Conservation (phyloP, 2,329 filamentous ascomycete species). For the Curvularia hawaiiensis region DNA sequence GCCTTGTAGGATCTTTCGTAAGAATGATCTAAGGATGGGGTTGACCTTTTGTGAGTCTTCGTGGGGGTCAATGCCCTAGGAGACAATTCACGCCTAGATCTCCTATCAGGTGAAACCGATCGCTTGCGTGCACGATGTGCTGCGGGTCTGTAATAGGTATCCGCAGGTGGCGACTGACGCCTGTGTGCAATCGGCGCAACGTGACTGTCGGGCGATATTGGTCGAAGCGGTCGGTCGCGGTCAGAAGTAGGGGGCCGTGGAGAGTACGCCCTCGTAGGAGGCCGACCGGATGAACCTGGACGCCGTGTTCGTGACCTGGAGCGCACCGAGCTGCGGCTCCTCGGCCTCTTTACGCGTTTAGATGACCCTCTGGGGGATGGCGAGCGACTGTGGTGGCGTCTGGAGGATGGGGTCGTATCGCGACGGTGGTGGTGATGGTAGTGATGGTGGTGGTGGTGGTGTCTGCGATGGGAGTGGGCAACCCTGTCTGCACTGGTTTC, state of each 20-base stretch:
- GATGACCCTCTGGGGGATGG: slow-evolving; percentile 42
- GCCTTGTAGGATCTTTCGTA: slow-evolving; percentile 29
- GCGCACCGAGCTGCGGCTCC: slow-evolving; percentile 44
- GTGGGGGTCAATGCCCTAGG: slow-evolving; percentile 38
- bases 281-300: slow-evolving; percentile 36
- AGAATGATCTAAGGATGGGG: slow-evolving; percentile 29
- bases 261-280: slow-evolving; percentile 38
- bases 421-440: slow-evolving; percentile 38
- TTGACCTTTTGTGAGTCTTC: slow-evolving; percentile 32
- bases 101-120: slow-evolving; percentile 39
- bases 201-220: slow-evolving; percentile 46
- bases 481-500: slow-evolving; percentile 45
- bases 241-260: slow-evolving; percentile 38
- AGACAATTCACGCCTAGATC: slow-evolving; percentile 36
- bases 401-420: slow-evolving; percentile 46
- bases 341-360: slow-evolving; percentile 42
- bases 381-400: slow-evolving; percentile 47
- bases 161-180: slow-evolving; percentile 50
- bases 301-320: slow-evolving; percentile 43
- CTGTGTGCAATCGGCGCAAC: slow-evolving; percentile 38
- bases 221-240: slow-evolving; percentile 40
- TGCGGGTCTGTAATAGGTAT: slow-evolving; percentile 45
- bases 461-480: slow-evolving; percentile 41
- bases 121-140: slow-evolving; percentile 39
- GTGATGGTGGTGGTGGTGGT: slow-evolving; percentile 40